Evolutionary conservation across 257 asterid genomes (phyloP).

Genomic region (Dorcoceras hygrometricum): DNA sequence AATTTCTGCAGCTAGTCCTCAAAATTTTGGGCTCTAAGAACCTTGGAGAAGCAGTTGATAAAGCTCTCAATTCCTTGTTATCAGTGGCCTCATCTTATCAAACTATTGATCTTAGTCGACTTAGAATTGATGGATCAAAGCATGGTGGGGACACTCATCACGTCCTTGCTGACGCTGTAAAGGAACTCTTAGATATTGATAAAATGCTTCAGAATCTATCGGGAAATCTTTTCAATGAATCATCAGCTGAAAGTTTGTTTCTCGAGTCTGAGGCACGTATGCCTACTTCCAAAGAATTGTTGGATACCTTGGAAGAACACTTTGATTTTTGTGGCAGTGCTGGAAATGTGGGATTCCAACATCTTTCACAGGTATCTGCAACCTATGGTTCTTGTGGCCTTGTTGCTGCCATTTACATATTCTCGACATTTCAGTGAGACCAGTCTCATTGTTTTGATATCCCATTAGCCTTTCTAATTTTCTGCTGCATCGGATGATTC

Average conservation of each 20-base stretch:
- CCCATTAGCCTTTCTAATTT: constrained; percentile 11
- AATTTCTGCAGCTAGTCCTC: constrained; percentile 47
- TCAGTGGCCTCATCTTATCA: constrained; percentile 53
- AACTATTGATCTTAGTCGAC: constrained; percentile 34
- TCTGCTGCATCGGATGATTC: background rate
- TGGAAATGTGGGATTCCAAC: constrained; percentile 43
- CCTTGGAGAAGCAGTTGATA: constrained; percentile 50
- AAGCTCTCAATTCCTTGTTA: constrained; percentile 48
- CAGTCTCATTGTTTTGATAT: constrained; percentile 9
- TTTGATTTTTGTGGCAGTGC: constrained; percentile 37
- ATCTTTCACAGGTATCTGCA: constrained; percentile 64
- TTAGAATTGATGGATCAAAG: constrained; percentile 25
- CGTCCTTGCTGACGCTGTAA: constrained; percentile 50
- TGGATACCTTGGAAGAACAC: constrained; percentile 45
- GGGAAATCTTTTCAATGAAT: constrained; percentile 39
- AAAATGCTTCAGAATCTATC: constrained; percentile 38
- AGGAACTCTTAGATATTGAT: constrained; percentile 55
- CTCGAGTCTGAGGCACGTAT: constrained; percentile 47
- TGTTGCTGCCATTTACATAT: constrained; percentile 20
- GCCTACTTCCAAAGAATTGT: constrained; percentile 68
- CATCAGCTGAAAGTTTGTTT: constrained; percentile 42
- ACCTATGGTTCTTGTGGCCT: constrained; percentile 20
- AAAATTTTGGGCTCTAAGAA: constrained; percentile 51
- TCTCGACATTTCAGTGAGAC: constrained; percentile 24
- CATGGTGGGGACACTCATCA: constrained; percentile 35